Base-by-base conservation (phyloP, 1,139 yeast genomes). In the Suhomyces bolitotheri region DNA sequence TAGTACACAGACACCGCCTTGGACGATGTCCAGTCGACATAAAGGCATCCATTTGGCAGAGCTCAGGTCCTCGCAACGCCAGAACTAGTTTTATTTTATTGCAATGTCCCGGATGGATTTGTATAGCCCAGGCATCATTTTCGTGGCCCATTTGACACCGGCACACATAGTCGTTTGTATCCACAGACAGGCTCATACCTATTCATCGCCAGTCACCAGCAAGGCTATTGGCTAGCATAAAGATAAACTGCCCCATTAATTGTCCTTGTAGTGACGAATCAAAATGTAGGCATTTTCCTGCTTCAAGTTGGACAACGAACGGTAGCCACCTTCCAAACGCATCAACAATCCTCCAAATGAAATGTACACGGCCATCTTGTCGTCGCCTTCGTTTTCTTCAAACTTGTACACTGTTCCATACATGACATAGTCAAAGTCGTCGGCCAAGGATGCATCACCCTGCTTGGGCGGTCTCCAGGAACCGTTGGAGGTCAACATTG, bases 361-460 rank as follows among this genome's bases (percentile, higher is more conserved):
- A 44, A 89, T 85, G 60, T 88, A 92, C 17, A 92, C 96, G 16
- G 95, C 82, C 66, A 87, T 84, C 52, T 71, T 69, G 53, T 79
- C 84, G 54, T 80, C 83, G 44, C 79, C 83, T 28, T 76, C 68
- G 46, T 83, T 81, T 64, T 92, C 98, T 60, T 92, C 97, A 57
- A 94, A 92, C 62, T 92, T 89, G 72, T 94, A 94, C 31, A 94
- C 95, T 11, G 97, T 90, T 40, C 99, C 99, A 61, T 90, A 83
- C 97, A 92, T 92, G 50, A 92, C 97, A 54, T 94, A 94, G 59
- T 94, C 98, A 65, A 89, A 92, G 56, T 92, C 97, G 58, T 92
- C 97, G 42, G 97, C 96, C 55, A 92, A 73, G 2, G 94, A 78
- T 52, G 83, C 76, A 50, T 89, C 96, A 40, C 82, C 86, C 10